A percentile compares a stretch with the other conserved stretches of the same genome.
Conservation (phyloP, 2,329 filamentous ascomycete species). For the Xylariales sp. region DNA sequence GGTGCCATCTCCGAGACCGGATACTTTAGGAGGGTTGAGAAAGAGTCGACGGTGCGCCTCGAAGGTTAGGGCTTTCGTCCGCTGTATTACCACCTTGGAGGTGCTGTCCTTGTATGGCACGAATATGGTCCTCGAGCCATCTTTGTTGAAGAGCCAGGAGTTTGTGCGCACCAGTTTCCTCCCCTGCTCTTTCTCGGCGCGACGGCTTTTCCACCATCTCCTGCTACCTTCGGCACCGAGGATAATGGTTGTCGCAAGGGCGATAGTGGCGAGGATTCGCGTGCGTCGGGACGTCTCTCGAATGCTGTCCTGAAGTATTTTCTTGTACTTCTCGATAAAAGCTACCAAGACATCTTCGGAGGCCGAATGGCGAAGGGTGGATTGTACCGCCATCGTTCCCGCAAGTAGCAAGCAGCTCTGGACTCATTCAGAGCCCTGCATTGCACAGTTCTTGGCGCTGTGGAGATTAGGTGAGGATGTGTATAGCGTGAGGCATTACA, state of each 20-base stretch:
- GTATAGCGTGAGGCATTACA: neutral
- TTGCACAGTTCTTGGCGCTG: conserved; percentile 1
- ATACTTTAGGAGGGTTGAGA: conserved; percentile 80
- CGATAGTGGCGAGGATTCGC: conserved; percentile 70
- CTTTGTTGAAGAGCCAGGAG: conserved; percentile 88
- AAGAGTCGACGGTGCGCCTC: conserved; percentile 94
- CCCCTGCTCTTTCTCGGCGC: conserved; percentile 77
- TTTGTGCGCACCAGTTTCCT: conserved; percentile 80
- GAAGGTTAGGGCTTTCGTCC: conserved; percentile 89
- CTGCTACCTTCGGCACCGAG: conserved; percentile 73
- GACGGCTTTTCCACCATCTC: conserved; percentile 68
- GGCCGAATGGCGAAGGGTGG: conserved; percentile 65
- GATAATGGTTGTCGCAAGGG: conserved; percentile 73
- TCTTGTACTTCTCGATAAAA: conserved; percentile 57
- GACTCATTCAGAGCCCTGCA: conserved; percentile 6
- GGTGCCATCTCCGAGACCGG: conserved; percentile 66
- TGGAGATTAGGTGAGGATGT: conserved; percentile 1
- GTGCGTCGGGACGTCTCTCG: conserved; percentile 64
- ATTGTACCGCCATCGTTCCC: conserved; percentile 76
- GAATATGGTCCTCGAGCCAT: conserved; percentile 90
- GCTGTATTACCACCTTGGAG: conserved; percentile 84
- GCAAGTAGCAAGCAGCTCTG: conserved; percentile 7
- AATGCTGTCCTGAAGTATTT: conserved; percentile 48
- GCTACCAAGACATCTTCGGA: conserved; percentile 63
- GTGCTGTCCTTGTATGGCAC: conserved; percentile 87